Evolutionary conservation across 306 rosid species (phyloP).

Genomic region (Ammopiptanthus mongolicus): DNA sequence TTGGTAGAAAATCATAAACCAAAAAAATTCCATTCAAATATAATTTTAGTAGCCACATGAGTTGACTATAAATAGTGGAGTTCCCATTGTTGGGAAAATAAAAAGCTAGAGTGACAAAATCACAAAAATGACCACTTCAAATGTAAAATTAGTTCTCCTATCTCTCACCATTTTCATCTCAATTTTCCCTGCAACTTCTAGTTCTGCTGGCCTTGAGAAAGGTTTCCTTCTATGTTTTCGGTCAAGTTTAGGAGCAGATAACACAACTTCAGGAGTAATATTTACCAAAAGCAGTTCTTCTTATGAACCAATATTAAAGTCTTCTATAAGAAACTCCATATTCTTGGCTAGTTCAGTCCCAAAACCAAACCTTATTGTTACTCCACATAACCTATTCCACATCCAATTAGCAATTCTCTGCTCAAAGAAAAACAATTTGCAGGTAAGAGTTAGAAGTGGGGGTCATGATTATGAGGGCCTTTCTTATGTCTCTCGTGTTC

Average conservation of each 20-base stretch:
- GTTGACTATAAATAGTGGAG: too few relatives aligned
- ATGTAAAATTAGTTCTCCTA: background rate
- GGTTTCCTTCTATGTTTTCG: conserved; percentile 20
- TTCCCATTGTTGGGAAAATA: too few relatives aligned
- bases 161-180: conserved; percentile 4
- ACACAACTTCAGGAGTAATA: conserved; percentile 8
- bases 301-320: conserved; percentile 21
- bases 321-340: conserved; percentile 24
- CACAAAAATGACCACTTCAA: background rate
- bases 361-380: conserved; percentile 35
- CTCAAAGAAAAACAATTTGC: background rate
- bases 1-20: too few relatives aligned
- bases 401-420: background rate
- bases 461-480: conserved; percentile 11
- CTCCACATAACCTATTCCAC: conserved; percentile 14
- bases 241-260: background rate
- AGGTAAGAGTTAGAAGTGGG: background rate
- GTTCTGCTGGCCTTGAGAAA: background rate
- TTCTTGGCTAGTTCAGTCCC: conserved; percentile 17
- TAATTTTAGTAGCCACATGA: too few relatives aligned
- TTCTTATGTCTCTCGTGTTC: background rate
- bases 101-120: too few relatives aligned
- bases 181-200: background rate
- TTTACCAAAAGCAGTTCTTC: conserved; percentile 17
- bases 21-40: too few relatives aligned